Base-by-base conservation (phyloP, 1,139 yeast genomes). In the Lodderomyces orthopsilosis region DNA sequence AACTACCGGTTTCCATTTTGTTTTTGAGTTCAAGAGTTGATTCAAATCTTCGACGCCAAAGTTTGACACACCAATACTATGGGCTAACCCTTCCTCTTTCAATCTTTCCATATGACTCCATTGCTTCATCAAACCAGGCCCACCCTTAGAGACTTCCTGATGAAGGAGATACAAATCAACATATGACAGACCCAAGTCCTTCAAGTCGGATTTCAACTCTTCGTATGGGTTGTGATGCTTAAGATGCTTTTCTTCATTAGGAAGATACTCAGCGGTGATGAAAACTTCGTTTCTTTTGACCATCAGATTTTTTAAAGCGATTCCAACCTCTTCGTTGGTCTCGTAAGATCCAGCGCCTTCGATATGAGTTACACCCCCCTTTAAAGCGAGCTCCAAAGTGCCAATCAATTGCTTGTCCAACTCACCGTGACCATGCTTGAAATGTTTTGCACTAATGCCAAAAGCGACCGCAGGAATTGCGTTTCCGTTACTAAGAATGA, bases 31-130 rank as follows among this genome's bases (percentile, higher is more conserved):
- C 43, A 74, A 53, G 18, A 82, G 56, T 37, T 60, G 59, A 49
- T 83, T 66, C 47, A 85, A 62, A 48, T 81, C 76, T 37, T 66
- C 66, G 5, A 70, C 67, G 8, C 75, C 58, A 57, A 80, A 83
- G 54, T 78, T 77, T 15, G 88, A 81, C 34, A 84, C 89, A 36
- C 94, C 94, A 35, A 67, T 65, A 28, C 55, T 54, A 48, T 61
- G 63, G 39, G 63, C 62, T 58, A 53, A 57, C 4, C 75, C 76
- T 6, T 65, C 68, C 15, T 67, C 70, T 38, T 65, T 62, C 30
- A 58, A 47, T 48, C 59, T 53, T 38, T 63, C 67, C 60, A 81
- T 57, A 33, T 62, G 59, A 21, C 64, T 62, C 88, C 88, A 83
- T 3, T 85, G 82, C 44, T 74, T 74, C 41, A 68, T 71, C 14